Evolutionary conservation across 805 yeast genomes (phyloP).

Genomic region (Zygotorulaspora danielsina): DNA sequence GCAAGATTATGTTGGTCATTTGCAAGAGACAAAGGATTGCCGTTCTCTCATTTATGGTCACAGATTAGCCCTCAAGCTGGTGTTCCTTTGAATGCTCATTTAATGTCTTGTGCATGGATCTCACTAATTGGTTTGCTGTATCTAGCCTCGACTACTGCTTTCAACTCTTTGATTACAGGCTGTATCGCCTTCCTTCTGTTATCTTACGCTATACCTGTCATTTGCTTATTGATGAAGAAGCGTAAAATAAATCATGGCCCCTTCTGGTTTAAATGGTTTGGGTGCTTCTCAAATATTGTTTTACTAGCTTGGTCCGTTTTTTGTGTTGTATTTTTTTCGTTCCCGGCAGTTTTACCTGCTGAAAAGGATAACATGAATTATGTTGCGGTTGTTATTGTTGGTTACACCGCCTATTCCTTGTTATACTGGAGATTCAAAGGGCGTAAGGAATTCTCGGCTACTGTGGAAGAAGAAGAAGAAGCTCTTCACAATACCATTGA

Average conservation of each 20-base stretch:
- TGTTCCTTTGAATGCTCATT: constrained; percentile 59
- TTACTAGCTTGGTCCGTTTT: constrained; percentile 55
- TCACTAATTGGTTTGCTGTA: constrained; percentile 56
- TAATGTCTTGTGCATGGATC: constrained; percentile 50
- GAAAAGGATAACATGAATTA: constrained; percentile 62
- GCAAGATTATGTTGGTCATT: constrained; percentile 70
- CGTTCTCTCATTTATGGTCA: constrained; percentile 52
- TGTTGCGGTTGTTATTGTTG: constrained; percentile 52
- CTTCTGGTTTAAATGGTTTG: constrained; percentile 59
- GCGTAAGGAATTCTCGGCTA: constrained; percentile 32
- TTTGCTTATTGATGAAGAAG: constrained; percentile 43
- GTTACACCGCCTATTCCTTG: constrained; percentile 42
- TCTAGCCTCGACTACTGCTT: constrained; percentile 64
- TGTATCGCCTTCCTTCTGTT: constrained; percentile 58
- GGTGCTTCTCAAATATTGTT: constrained; percentile 48
- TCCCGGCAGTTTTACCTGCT: constrained; percentile 63
- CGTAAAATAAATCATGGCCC: constrained; percentile 54
- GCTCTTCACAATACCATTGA: constrained; percentile 7
- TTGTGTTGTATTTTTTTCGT: constrained; percentile 55
- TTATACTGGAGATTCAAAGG: constrained; percentile 51
- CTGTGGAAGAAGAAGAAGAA: constrained; percentile 27
- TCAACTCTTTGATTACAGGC: constrained; percentile 59
- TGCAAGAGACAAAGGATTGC: constrained; percentile 65
- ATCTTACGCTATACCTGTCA: constrained; percentile 55
- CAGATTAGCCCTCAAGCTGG: constrained; percentile 49